Conservation (phyloP, 192 early-diverging fungal genomes). For the Umbelopsis isabellina region DNA sequence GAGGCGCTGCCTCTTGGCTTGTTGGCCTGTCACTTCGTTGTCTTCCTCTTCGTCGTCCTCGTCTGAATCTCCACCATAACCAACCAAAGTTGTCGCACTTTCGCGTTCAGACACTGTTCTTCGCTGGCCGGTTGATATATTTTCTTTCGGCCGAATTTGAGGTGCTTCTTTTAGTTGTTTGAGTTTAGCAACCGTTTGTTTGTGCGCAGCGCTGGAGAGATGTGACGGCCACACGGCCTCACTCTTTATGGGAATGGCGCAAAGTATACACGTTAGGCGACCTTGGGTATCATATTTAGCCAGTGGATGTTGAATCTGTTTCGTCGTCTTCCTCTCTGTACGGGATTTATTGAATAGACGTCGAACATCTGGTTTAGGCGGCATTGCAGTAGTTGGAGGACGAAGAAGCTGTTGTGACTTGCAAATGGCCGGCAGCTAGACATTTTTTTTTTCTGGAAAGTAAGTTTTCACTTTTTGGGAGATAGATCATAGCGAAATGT, state of each 20-base stretch:
- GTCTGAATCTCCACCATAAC: conserved; percentile 37
- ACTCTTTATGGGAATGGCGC: conserved; percentile 41
- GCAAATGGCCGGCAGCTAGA: neutral
- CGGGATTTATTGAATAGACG: conserved; percentile 36
- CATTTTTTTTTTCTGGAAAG: conserved; percentile 9
- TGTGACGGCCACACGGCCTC: conserved; percentile 53
- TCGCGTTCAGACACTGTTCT: conserved; percentile 22
- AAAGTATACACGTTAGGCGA: conserved; percentile 50
- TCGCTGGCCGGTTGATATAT: conserved; percentile 30
- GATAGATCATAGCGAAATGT: neutral
- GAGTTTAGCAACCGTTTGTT: conserved; percentile 49
- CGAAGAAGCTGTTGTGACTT: conserved; percentile 5
- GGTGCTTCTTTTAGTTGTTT: conserved; percentile 42
- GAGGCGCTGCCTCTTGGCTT: conserved; percentile 3
- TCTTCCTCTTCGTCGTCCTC: conserved; percentile 36
- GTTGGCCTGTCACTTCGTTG: conserved; percentile 22
- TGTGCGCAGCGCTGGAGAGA: conserved; percentile 45
- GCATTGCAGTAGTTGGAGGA: neutral
- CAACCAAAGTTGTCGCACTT: conserved; percentile 20
- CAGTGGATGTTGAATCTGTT: conserved; percentile 49
- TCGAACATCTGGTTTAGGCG: conserved; percentile 28
- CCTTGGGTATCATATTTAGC: conserved; percentile 55
- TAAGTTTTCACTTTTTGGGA: neutral
- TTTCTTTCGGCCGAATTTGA: conserved; percentile 31
- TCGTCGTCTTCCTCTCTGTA: conserved; percentile 26